A percentile compares a stretch with the other conserved stretches of the same genome.
phyloP scores from a whole-genome alignment of 2,329 filamentous ascomycete species.

The Xylariaceae sp. region DNA sequence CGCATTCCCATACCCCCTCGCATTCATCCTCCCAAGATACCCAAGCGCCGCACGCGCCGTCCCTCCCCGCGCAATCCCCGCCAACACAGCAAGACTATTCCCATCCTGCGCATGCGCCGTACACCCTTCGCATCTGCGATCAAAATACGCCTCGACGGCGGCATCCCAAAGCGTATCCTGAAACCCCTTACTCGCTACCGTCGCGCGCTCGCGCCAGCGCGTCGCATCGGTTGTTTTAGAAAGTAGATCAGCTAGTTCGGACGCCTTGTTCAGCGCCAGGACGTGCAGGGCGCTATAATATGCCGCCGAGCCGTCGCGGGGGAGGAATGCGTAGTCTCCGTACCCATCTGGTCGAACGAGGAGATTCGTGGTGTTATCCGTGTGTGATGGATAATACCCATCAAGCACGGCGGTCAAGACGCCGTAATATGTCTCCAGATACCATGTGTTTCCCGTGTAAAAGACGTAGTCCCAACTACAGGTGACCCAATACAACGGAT shows the following conservation, averaged over 20 bases:
- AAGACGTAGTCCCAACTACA: slow-evolving; percentile 45
- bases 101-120: slow-evolving; percentile 45
- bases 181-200: slow-evolving; percentile 34
- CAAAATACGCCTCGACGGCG: slow-evolving; percentile 40
- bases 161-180: slow-evolving; percentile 39
- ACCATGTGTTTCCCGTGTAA: slow-evolving; percentile 44
- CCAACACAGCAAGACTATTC: slow-evolving; percentile 44
- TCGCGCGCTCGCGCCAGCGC: slow-evolving; percentile 38
- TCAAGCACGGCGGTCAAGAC: slow-evolving; percentile 40
- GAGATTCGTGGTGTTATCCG: slow-evolving; percentile 36
- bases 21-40: slow-evolving; percentile 36
- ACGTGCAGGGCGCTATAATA: slow-evolving; percentile 51
- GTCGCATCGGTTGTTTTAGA: slow-evolving; percentile 30
- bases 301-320: slow-evolving; percentile 42
- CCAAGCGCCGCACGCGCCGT: slow-evolving; percentile 34
- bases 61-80: slow-evolving; percentile 32
- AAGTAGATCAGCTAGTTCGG: slow-evolving; percentile 35
- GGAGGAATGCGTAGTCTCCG: slow-evolving; percentile 49
- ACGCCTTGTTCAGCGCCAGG: slow-evolving; percentile 41
- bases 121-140: slow-evolving; percentile 36
- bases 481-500: slow-evolving; percentile 49
- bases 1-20: slow-evolving; percentile 43
- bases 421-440: slow-evolving; percentile 38
- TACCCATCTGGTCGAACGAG: slow-evolving; percentile 41
- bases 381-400: slow-evolving; percentile 41